A percentile compares a stretch with the other conserved stretches of the same genome.
Conservation (phyloP, 306 rosid genomes). For the Vigna hirtella region DNA sequence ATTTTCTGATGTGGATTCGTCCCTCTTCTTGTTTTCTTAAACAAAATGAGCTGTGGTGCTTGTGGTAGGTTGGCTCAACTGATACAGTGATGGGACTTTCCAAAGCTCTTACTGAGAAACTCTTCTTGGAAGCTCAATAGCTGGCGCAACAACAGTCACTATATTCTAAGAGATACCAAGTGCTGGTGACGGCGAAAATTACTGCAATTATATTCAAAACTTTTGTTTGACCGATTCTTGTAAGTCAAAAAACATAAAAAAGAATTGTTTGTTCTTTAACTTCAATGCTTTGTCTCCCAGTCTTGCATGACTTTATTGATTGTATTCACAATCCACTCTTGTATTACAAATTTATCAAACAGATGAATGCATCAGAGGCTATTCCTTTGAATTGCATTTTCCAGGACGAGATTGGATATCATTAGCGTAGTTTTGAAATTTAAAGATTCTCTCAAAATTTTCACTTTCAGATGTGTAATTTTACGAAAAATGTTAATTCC, state of each 20-base stretch:
- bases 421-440: neutral
- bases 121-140: slow-evolving; percentile 73
- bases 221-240: slow-evolving; percentile 28
- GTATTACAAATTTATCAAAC: neutral
- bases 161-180: neutral
- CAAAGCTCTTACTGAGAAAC: slow-evolving; percentile 76
- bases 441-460: neutral
- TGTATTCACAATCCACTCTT: neutral
- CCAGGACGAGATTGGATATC: neutral
- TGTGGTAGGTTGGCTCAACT: slow-evolving; percentile 72
- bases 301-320: neutral
- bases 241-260: slow-evolving; percentile 31
- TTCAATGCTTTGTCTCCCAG: neutral
- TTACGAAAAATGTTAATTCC: neutral
- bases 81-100: slow-evolving; percentile 98
- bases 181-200: slow-evolving; percentile 4
- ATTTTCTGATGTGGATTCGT: slow-evolving; percentile 1
- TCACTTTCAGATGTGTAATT: neutral
- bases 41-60: slow-evolving; percentile 34
- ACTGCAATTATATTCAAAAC: slow-evolving; percentile 13
- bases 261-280: slow-evolving; percentile 16
- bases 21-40: slow-evolving; percentile 11
- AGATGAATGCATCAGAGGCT: neutral
- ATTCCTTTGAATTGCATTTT: neutral
- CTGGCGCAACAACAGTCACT: slow-evolving; percentile 14